Conservation (phyloP, 2,329 filamentous ascomycete species). For the Biscogniauxia mediterranea region DNA sequence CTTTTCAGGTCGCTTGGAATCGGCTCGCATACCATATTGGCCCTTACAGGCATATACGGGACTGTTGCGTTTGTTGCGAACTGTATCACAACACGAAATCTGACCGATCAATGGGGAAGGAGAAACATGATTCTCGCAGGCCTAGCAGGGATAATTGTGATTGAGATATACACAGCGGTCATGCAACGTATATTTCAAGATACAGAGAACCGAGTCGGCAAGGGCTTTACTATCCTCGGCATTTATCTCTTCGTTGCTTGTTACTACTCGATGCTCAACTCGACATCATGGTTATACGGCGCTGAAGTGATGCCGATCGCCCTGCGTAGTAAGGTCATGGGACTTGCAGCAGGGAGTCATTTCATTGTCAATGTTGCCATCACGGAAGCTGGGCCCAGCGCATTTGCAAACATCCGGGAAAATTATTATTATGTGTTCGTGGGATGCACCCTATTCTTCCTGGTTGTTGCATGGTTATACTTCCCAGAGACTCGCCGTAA, state of each 20-base stretch:
- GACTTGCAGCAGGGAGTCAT: slow-evolving; percentile 50
- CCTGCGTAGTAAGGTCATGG: slow-evolving; percentile 54
- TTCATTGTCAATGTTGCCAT: slow-evolving; percentile 55
- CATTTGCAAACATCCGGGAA: slow-evolving; percentile 55
- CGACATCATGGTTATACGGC: slow-evolving; percentile 54
- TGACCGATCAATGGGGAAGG: slow-evolving; percentile 58
- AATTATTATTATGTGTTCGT: slow-evolving; percentile 63
- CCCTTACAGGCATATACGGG: slow-evolving; percentile 53
- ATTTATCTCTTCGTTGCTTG: slow-evolving; percentile 56
- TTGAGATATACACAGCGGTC: slow-evolving; percentile 58
- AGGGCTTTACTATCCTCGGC: slow-evolving; percentile 58
- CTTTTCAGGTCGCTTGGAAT: slow-evolving; percentile 56
- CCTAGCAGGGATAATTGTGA: slow-evolving; percentile 26
- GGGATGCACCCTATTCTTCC: slow-evolving; percentile 49
- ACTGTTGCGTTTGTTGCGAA: slow-evolving; percentile 51
- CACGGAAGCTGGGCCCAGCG: slow-evolving; percentile 53
- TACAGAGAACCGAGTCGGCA: slow-evolving; percentile 52
- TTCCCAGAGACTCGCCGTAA: slow-evolving; percentile 44
- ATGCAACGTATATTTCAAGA: slow-evolving; percentile 58
- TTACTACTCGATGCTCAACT: slow-evolving; percentile 54
- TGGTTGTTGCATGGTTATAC: slow-evolving; percentile 51
- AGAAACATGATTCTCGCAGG: slow-evolving; percentile 38
- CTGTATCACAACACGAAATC: slow-evolving; percentile 47
- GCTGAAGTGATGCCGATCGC: slow-evolving; percentile 54
- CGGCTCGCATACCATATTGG: slow-evolving; percentile 46